phyloP scores from a whole-genome alignment of 2,329 filamentous ascomycete genomes.

The Pezicula neosporulosa region DNA sequence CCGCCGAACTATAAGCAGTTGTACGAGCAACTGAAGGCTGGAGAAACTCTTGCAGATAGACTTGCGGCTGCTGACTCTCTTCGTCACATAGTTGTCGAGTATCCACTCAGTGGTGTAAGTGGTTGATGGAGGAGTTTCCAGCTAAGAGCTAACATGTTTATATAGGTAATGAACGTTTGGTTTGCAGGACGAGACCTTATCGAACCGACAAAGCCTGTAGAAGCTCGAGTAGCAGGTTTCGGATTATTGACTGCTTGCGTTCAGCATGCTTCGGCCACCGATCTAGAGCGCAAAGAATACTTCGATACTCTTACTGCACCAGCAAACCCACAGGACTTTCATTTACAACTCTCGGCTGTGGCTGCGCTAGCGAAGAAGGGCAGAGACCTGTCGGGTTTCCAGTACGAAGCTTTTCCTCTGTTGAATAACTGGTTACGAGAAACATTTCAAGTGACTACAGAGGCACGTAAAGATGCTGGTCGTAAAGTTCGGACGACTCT shows the following conservation, averaged over 20 bases:
- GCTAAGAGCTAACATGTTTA: neutral
- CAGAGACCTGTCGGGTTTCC: slow-evolving; percentile 61
- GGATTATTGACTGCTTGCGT: slow-evolving; percentile 63
- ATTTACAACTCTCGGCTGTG: slow-evolving; percentile 61
- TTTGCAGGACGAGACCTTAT: slow-evolving; percentile 64
- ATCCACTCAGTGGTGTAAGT: slow-evolving; percentile 42
- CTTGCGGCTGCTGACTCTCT: slow-evolving; percentile 56
- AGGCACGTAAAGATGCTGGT: slow-evolving; percentile 47
- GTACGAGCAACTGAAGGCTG: slow-evolving; percentile 52
- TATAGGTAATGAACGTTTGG: slow-evolving; percentile 47
- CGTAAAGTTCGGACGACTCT: slow-evolving; percentile 32
- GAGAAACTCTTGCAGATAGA: slow-evolving; percentile 45
- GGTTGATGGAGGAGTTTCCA: slow-evolving; percentile 3
- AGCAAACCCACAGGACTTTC: slow-evolving; percentile 59
- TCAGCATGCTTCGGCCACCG: slow-evolving; percentile 58
- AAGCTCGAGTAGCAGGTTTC: slow-evolving; percentile 59
- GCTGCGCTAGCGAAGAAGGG: slow-evolving; percentile 59
- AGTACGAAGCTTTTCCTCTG: slow-evolving; percentile 62
- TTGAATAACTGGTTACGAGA: slow-evolving; percentile 57
- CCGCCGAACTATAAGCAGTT: slow-evolving; percentile 50
- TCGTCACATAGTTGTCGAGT: slow-evolving; percentile 52
- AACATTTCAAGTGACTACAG: slow-evolving; percentile 49
- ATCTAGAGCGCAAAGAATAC: slow-evolving; percentile 63
- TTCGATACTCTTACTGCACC: slow-evolving; percentile 58
- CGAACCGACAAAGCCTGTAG: slow-evolving; percentile 48